Evolutionary conservation across 495 filamentous ascomycete genomes (phyloP).

Genomic region (Aspergillus avenaceus): DNA sequence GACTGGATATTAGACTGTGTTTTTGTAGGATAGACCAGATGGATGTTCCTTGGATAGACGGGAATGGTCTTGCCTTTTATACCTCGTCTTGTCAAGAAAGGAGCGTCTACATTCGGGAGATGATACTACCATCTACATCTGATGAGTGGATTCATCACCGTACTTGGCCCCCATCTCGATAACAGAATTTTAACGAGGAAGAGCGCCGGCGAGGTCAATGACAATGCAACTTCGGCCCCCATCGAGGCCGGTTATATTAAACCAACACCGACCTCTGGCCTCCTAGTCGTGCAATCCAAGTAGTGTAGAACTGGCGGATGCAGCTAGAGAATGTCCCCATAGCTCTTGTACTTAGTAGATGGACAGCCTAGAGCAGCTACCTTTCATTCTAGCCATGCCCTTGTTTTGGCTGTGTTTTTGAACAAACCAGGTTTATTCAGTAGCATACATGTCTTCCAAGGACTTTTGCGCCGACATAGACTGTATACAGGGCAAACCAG

Average conservation of each 20-base stretch:
- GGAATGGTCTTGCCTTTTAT: constrained; percentile 5
- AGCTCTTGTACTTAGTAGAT: neutral
- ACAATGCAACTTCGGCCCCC: neutral
- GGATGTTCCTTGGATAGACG: neutral
- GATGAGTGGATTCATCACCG: constrained; percentile 2
- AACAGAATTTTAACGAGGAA: neutral
- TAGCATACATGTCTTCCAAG: neutral
- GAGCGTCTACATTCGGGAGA: neutral
- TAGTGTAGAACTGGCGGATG: constrained; percentile 1
- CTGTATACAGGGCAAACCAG: neutral
- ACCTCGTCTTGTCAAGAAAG: constrained; percentile 1
- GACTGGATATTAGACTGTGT: constrained; percentile 3
- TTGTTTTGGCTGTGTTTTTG: neutral
- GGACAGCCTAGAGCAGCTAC: constrained; percentile 3
- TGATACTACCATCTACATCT: constrained; percentile 3
- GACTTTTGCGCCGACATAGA: constrained; percentile 2
- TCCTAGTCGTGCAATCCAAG: too few relatives aligned
- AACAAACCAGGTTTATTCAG: neutral
- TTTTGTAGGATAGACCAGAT: neutral
- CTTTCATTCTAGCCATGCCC: neutral
- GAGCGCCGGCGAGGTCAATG: constrained; percentile 1
- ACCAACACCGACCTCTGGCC: too few relatives aligned
- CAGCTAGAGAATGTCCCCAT: constrained; percentile 3
- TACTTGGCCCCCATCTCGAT: neutral
- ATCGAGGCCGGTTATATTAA: too few relatives aligned